A percentile compares a stretch with the other conserved stretches of the same genome.
These are phyloP conservation scores for Phytophthora colocasiae DNA, from an alignment of 352 stramenopile genomes.

Conservation along the genomic window DNA sequence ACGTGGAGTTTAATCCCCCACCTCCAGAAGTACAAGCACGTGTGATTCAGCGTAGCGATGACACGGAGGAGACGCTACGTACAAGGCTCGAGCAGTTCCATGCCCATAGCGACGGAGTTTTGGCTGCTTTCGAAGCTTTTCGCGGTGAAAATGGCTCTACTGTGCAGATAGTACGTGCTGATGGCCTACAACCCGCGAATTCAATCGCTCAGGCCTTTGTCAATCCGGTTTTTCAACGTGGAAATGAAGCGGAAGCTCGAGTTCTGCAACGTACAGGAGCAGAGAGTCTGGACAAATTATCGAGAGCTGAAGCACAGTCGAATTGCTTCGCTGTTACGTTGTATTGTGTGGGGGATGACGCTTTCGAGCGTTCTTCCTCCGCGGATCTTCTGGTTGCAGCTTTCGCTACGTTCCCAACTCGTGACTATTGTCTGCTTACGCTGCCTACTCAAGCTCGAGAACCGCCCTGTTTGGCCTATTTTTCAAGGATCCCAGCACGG, in stretches of 20 bases:
- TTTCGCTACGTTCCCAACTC: slow-evolving; percentile 58
- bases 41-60: slow-evolving; percentile 92
- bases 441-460: slow-evolving; percentile 55
- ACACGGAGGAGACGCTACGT: slow-evolving; percentile 93
- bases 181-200: slow-evolving; percentile 56
- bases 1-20: slow-evolving; percentile 97
- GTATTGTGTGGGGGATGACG: slow-evolving; percentile 62
- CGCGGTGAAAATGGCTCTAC: slow-evolving; percentile 11
- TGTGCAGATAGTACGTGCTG: slow-evolving; percentile 63
- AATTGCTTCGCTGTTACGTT: slow-evolving; percentile 76
- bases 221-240: slow-evolving; percentile 53
- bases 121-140: slow-evolving; percentile 50
- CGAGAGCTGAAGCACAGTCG: slow-evolving; percentile 46
- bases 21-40: slow-evolving; percentile 60
- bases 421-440: slow-evolving; percentile 68
- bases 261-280: slow-evolving; percentile 35
- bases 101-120: slow-evolving; percentile 66
- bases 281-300: slow-evolving; percentile 33
- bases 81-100: slow-evolving; percentile 91
- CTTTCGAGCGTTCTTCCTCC: slow-evolving; percentile 47
- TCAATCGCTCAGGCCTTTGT: slow-evolving; percentile 59
- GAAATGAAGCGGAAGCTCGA: slow-evolving; percentile 44
- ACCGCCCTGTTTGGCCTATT: slow-evolving; percentile 55
- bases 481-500: slow-evolving; percentile 49
- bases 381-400: slow-evolving; percentile 55